Evolutionary conservation across 441 rosid species (phyloP).

Genomic region (Croton setiger): DNA sequence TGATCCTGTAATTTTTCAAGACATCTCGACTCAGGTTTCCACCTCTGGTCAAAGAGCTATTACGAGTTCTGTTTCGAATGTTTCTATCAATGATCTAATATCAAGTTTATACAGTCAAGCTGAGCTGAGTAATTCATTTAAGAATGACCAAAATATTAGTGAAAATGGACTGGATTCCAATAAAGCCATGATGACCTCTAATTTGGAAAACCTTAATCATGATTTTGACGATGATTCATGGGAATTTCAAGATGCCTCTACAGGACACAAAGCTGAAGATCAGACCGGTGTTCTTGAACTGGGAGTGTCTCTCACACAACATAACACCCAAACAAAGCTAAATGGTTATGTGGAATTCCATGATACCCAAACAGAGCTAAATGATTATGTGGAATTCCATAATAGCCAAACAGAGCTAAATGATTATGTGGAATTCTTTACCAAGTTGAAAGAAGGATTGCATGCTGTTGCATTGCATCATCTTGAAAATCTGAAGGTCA

Average conservation of each 20-base stretch:
- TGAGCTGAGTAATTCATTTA: slow-evolving; percentile 36
- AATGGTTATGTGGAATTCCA: no score
- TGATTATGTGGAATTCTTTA: slow-evolving; percentile 45
- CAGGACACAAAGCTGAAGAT: slow-evolving; percentile 30
- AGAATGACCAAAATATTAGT: slow-evolving; percentile 30
- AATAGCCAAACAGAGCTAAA: slow-evolving; percentile 28
- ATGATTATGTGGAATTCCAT: no score
- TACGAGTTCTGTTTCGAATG: slow-evolving; percentile 32
- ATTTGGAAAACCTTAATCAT: slow-evolving; percentile 24
- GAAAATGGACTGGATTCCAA: slow-evolving; percentile 29
- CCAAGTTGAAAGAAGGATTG: slow-evolving; percentile 48
- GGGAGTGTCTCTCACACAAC: slow-evolving; percentile 24
- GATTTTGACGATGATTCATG: slow-evolving; percentile 61
- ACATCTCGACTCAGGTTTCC: slow-evolving; percentile 29
- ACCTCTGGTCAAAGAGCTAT: slow-evolving; percentile 25
- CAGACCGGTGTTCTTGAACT: slow-evolving; percentile 19
- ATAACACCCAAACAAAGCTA: slow-evolving; percentile 24
- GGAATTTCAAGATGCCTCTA: slow-evolving; percentile 58
- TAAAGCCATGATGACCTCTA: slow-evolving; percentile 19
- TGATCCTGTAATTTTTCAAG: slow-evolving; percentile 37
- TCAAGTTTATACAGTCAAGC: slow-evolving; percentile 73
- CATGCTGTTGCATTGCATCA: slow-evolving; percentile 31
- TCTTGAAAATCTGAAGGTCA: slow-evolving; percentile 54
- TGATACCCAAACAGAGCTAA: no score
- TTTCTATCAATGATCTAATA: slow-evolving; percentile 66